Evolutionary conservation across 169 alveolate species (phyloP).

Genomic region (Blepharisma undulans): DNA sequence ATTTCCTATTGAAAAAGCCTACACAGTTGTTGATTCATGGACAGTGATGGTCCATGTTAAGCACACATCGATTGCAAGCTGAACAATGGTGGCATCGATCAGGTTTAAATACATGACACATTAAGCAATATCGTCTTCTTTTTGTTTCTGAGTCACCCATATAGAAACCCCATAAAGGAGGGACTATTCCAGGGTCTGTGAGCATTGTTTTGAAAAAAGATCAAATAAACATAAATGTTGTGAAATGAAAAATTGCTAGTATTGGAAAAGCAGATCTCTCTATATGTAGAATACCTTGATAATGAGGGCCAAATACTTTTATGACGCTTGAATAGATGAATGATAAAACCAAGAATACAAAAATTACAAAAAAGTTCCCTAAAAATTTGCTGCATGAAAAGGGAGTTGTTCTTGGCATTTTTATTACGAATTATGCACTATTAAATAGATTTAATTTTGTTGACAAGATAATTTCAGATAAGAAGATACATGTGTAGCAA

Average conservation of each 20-base stretch:
- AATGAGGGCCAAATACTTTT: not conserved
- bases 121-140: constrained; percentile 82
- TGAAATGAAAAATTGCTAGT: constrained; percentile 55
- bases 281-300: not conserved
- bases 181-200: constrained; percentile 79
- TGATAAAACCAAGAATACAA: not conserved
- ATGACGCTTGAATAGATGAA: not conserved
- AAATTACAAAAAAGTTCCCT: constrained; percentile 28
- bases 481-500: too few relatives aligned
- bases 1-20: constrained; percentile 78
- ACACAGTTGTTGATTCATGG: constrained; percentile 85
- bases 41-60: constrained; percentile 88
- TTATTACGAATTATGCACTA: too few relatives aligned
- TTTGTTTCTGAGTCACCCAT: constrained; percentile 82
- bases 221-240: constrained; percentile 52
- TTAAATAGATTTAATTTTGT: too few relatives aligned
- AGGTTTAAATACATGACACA: constrained; percentile 89
- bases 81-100: constrained; percentile 89
- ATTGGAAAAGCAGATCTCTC: not conserved
- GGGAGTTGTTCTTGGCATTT: constrained; percentile 22
- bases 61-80: constrained; percentile 75
- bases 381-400: not conserved
- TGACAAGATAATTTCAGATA: too few relatives aligned
- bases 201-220: constrained; percentile 64
- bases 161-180: constrained; percentile 75